Conservation (phyloP, 345 rosid genomes). For the Microthlaspi erraticum region DNA sequence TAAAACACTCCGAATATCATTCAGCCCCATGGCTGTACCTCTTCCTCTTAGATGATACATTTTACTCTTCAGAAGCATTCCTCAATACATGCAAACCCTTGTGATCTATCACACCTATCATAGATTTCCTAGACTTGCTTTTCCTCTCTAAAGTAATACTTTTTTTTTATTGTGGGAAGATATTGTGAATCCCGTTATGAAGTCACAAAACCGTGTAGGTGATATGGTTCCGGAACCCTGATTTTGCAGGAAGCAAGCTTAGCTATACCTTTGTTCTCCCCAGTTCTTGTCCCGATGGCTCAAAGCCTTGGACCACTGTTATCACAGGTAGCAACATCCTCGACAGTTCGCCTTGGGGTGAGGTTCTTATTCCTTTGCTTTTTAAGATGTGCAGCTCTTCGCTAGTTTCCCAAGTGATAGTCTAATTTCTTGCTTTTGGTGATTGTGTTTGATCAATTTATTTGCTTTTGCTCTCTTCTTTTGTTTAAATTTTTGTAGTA, state of each 20-base stretch:
- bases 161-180: not conserved
- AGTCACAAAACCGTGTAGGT: conserved; percentile 3
- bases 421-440: conserved; percentile 5
- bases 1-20: not conserved
- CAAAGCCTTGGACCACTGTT: conserved; percentile 91
- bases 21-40: not conserved
- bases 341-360: conserved; percentile 90
- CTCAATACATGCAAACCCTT: not conserved
- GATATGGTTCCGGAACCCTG: conserved; percentile 11
- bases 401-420: conserved; percentile 1
- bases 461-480: conserved; percentile 3
- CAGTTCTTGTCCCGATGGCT: conserved; percentile 89
- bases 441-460: not conserved
- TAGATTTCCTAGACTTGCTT: conserved; percentile 6
- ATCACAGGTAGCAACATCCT: conserved; percentile 73
- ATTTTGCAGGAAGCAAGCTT: conserved; percentile 80
- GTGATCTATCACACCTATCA: conserved; percentile 3
- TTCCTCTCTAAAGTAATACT: not conserved
- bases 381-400: not conserved
- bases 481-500: not conserved
- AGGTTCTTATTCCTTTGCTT: conserved; percentile 40
- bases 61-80: not conserved
- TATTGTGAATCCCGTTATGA: not conserved
- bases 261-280: conserved; percentile 94
- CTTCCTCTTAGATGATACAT: not conserved